A percentile compares a stretch with the other conserved stretches of the same genome.
These are phyloP conservation scores for Fusarium solani-melongenae DNA, from an alignment of 2,329 filamentous ascomycete species.

Conservation along the genomic window DNA sequence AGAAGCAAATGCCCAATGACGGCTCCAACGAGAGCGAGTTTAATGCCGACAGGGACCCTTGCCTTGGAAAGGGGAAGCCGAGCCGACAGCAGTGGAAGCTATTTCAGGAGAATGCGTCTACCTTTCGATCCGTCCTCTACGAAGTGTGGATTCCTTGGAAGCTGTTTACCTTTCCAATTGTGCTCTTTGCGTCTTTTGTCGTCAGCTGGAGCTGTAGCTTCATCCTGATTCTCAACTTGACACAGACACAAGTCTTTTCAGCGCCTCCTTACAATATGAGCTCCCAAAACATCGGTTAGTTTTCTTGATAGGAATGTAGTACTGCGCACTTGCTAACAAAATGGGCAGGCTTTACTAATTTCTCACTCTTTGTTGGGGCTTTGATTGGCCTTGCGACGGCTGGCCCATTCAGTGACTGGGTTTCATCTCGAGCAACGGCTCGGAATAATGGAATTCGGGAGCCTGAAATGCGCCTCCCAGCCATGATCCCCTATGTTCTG, in stretches of 20 bases:
- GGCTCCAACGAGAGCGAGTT: neutral
- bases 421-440: slow-evolving; percentile 51
- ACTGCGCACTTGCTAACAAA: too few species aligned
- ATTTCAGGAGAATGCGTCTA: neutral
- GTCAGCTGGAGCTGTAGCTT: slow-evolving; percentile 18
- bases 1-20: neutral
- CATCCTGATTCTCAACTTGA: slow-evolving; percentile 16
- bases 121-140: neutral
- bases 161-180: slow-evolving; percentile 14
- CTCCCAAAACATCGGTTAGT: slow-evolving; percentile 11
- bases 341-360: slow-evolving; percentile 58
- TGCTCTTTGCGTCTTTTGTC: slow-evolving; percentile 12
- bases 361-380: slow-evolving; percentile 55
- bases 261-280: slow-evolving; percentile 25
- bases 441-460: slow-evolving; percentile 59
- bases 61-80: neutral
- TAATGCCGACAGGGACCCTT: neutral
- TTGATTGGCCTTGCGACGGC: slow-evolving; percentile 54
- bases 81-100: neutral
- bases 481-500: neutral
- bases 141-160: neutral
- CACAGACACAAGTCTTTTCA: slow-evolving; percentile 12
- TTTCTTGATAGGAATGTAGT: too few species aligned
- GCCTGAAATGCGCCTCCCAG: slow-evolving; percentile 58
- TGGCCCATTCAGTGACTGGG: slow-evolving; percentile 58